Evolutionary conservation across 352 stramenopile genomes (phyloP).

Genomic region (Pythium periplocum): DNA sequence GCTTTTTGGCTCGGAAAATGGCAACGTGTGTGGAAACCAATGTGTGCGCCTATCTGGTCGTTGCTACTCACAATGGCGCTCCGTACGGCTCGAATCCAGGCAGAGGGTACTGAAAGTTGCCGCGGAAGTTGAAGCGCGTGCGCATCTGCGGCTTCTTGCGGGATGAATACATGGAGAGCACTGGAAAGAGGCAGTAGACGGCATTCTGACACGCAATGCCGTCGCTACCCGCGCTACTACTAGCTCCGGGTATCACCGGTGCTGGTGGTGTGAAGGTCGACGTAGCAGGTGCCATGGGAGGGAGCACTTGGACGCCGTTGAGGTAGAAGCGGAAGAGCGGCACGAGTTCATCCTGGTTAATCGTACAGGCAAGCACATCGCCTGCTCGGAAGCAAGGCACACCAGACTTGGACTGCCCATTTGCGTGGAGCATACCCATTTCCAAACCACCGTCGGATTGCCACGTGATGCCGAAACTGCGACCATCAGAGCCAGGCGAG

Average conservation of each 20-base stretch:
- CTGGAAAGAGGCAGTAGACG: slow-evolving; percentile 54
- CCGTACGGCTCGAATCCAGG: slow-evolving; percentile 68
- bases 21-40: too few species aligned
- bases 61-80: slow-evolving; percentile 29
- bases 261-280: neutral
- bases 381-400: slow-evolving; percentile 58
- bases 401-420: slow-evolving; percentile 59
- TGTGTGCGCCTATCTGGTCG: too few species aligned
- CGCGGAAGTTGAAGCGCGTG: slow-evolving; percentile 75
- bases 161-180: slow-evolving; percentile 75
- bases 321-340: slow-evolving; percentile 71
- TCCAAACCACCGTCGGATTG: slow-evolving; percentile 66
- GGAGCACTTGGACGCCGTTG: slow-evolving; percentile 66
- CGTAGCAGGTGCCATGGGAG: slow-evolving; percentile 14
- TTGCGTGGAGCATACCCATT: slow-evolving; percentile 70
- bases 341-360: slow-evolving; percentile 65
- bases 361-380: slow-evolving; percentile 69
- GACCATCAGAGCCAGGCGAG: slow-evolving; percentile 41
- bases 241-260: neutral
- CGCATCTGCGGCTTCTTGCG: slow-evolving; percentile 63
- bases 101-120: slow-evolving; percentile 62
- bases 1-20: too few species aligned
- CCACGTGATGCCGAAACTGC: slow-evolving; percentile 69
- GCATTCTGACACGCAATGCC: slow-evolving; percentile 52
- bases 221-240: neutral